Evolutionary conservation across 768 basidiomycete genomes (phyloP), one percentile per base, ranked within the genome.

Genomic region (Hemileccinum impolitum): DNA sequence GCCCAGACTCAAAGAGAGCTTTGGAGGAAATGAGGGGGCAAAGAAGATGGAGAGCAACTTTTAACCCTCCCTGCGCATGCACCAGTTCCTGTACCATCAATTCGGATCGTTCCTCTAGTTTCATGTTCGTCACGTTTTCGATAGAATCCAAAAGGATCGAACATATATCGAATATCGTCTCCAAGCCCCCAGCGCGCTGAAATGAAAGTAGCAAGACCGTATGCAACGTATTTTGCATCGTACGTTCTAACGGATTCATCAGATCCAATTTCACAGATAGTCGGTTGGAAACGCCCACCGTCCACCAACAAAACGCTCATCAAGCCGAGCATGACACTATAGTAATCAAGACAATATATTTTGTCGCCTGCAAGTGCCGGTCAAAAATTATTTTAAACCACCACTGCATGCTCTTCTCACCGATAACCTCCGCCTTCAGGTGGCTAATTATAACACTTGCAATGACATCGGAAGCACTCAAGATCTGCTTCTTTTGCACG

Each of bases 201-300:
- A 97, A 87, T 0, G 84, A 78, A 43, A 81, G 73, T 25, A 97
- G 75, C 10, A 95, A 75, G 32, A 93, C 82, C 0, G 92, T 94
- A 61, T 97, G 87, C 7, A 97, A 65, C 9, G 81, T 82, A 46
- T 80, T 85, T 47, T 82, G 79, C 26, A 80, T 72, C 0, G 88
- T 79, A 13, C 91, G 87, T 47, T 94, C 94, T 95, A 58, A 23
- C 28, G 45, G 39, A 35, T 30, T 45, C 21, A 45, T 43, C 31
- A 38, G 51, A 45, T 15, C 21, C 32, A n/a, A 52, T 34, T 23
- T 5, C 17, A 18, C 32, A 30, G 54, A 42, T 17, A 8, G 12
- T 50, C 15, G 26, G 32, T 41, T 43, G 13, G 43, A 36, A 18
- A 13, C 32, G 23, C 60, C 38, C 43, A 85, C 84, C 82, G 48